phyloP scores from a whole-genome alignment of 2,329 filamentous ascomycete genomes.

The Fusarium sp. region DNA sequence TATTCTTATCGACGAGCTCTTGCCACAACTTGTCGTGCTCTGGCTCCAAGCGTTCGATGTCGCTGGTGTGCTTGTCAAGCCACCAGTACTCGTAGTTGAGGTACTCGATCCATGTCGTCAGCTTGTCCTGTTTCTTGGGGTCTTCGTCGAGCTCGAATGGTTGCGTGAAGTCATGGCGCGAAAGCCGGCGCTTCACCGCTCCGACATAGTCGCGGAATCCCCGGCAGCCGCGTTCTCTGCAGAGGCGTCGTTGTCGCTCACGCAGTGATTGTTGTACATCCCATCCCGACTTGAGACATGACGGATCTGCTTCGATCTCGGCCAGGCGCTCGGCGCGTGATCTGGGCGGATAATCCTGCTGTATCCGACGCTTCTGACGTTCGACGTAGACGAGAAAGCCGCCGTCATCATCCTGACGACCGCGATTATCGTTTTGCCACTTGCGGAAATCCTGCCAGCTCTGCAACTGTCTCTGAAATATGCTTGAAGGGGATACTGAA shows the following conservation, averaged over 20 bases:
- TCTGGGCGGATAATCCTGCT: too few relatives aligned
- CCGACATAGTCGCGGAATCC: constrained; percentile 42
- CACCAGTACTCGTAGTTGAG: constrained; percentile 47
- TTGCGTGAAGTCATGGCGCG: constrained; percentile 43
- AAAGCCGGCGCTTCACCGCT: constrained; percentile 43
- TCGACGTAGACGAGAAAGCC: constrained; percentile 8
- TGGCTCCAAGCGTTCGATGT: constrained; percentile 34
- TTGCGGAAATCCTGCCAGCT: constrained; percentile 47
- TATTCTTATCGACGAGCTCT: constrained; percentile 45
- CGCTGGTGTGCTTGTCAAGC: constrained; percentile 30
- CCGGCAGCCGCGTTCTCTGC: constrained; percentile 26
- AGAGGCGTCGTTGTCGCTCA: neutral
- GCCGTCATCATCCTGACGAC: constrained; percentile 30
- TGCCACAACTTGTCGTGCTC: constrained; percentile 47
- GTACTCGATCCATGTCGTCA: constrained; percentile 54
- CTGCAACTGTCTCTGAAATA: constrained; percentile 42
- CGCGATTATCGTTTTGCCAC: constrained; percentile 46
- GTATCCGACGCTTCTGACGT: too few relatives aligned
- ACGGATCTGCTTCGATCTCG: constrained; percentile 21
- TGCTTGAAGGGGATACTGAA: too few relatives aligned
- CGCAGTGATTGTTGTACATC: too few relatives aligned
- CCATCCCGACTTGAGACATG: constrained; percentile 16
- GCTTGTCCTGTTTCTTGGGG: constrained; percentile 44
- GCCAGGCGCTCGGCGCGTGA: constrained; percentile 2
- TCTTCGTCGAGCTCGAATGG: constrained; percentile 47